These are phyloP conservation scores for Bryoerythrophyllum caledonicum DNA, from an alignment of 225 moss, liverwort and hornwort genomes.

Conservation along the genomic window DNA sequence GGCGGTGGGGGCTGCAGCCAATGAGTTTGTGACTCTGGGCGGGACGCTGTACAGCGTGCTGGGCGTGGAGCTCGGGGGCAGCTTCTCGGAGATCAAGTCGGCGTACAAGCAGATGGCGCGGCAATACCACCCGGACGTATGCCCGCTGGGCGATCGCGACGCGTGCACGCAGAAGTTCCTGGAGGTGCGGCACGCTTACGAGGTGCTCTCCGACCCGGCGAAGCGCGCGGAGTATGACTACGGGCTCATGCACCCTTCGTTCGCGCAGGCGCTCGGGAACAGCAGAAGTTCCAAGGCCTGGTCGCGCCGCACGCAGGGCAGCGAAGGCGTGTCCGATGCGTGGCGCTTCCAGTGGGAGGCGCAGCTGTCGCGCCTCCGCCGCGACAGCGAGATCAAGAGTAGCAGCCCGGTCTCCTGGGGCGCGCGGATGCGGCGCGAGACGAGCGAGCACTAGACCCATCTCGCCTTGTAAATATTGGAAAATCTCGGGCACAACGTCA, in stretches of 20 bases:
- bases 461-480: slow-evolving; percentile 1
- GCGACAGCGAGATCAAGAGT: neutral
- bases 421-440: slow-evolving; percentile 46
- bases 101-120: slow-evolving; percentile 59
- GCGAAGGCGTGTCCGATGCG: slow-evolving; percentile 43
- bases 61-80: slow-evolving; percentile 36
- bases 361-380: slow-evolving; percentile 44
- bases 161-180: slow-evolving; percentile 58
- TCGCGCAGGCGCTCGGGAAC: slow-evolving; percentile 41
- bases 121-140: slow-evolving; percentile 62
- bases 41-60: slow-evolving; percentile 44
- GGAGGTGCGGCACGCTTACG: slow-evolving; percentile 63
- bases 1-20: neutral
- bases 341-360: slow-evolving; percentile 56
- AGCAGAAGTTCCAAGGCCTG: neutral
- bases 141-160: slow-evolving; percentile 33
- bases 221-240: slow-evolving; percentile 56
- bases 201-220: slow-evolving; percentile 55
- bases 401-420: slow-evolving; percentile 37
- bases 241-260: slow-evolving; percentile 46
- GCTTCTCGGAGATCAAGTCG: slow-evolving; percentile 44
- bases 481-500: neutral
- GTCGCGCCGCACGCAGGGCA: slow-evolving; percentile 36
- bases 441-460: slow-evolving; percentile 1
- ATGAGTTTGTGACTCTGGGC: neutral